Evolutionary conservation across 208 protist species (phyloP), one percentile per base, ranked within the genome.

Genomic region (Crithidia bombi): DNA sequence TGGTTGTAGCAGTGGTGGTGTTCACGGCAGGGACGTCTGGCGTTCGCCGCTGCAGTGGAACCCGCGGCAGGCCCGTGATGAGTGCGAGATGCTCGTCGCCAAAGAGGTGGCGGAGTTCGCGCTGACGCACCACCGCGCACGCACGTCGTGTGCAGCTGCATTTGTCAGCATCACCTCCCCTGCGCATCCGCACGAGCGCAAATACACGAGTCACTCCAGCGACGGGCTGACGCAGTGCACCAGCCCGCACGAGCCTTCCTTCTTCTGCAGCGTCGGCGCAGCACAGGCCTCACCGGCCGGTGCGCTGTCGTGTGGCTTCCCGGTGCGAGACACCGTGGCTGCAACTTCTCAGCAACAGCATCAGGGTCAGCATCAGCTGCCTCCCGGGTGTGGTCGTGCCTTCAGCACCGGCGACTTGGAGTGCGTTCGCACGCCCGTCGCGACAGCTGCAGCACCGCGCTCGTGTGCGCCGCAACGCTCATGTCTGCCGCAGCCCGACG

Each of bases 1-100:
- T n/a, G n/a, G n/a, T n/a, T n/a, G n/a, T n/a, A 4, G 54, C 19
- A 6, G n/a, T 23, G 23, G 25, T 43, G 58, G 21, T 15, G 58
- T 38, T 36, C 54, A 56, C 54, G 35, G 57, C 25, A 9, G 2
- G 6, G 69, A 75, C 11, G 69, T 38, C 14, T 75, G 70, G 70
- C 30, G 44, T 0, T 75, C 70, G 14, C 70, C 70, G n/a, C n/a
- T 75, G 35, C 70, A 68, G 62, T 75, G 70, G 70, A 50, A 75
- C 54, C 70, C 70, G 9, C 70, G 38, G 2, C 62, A 65, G 35
- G 70, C 43, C 1, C 61, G 70, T 10, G 70, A 75, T 17, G 62
- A 75, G 21, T 6, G 49, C 14, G 70, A 75, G 59, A 75, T 75
- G 70, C 33, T 65, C 11, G 32, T 43, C 3, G 70, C 50, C 35